phyloP scores from a whole-genome alignment of 140 eudicot genomes.

The Senecio squalidus region DNA sequence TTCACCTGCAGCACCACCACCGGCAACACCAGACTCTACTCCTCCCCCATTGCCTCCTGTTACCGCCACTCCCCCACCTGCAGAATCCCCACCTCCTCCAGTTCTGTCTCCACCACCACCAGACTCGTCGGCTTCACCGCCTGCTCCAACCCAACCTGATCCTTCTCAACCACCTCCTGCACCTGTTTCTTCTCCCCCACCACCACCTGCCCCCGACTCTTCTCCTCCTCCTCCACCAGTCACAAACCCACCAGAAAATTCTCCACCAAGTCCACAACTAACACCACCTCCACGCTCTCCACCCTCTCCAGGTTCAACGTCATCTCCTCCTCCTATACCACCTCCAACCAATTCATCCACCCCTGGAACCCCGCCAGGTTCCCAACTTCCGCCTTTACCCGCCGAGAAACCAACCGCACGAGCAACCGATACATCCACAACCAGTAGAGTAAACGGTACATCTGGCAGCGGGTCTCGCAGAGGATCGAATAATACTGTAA shows the following conservation, averaged over 20 bases:
- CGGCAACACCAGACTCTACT: constrained; percentile 14
- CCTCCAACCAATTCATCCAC: constrained; percentile 29
- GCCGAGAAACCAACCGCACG: constrained; percentile 65
- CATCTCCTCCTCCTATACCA: constrained; percentile 40
- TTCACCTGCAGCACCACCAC: constrained; percentile 40
- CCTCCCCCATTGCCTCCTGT: constrained; percentile 43
- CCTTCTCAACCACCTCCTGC: constrained; percentile 49
- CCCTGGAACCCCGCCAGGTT: constrained; percentile 29
- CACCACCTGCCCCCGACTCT: constrained; percentile 35
- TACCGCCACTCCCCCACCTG: constrained; percentile 45
- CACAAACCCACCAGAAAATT: constrained; percentile 41
- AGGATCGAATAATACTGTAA: constrained; percentile 33
- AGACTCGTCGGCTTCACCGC: constrained; percentile 27
- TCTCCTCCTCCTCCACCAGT: constrained; percentile 45
- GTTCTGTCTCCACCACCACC: constrained; percentile 35
- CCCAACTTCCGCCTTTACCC: constrained; percentile 42
- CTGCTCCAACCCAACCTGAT: constrained; percentile 46
- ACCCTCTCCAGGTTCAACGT: constrained; percentile 32
- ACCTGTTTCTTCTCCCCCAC: constrained; percentile 30
- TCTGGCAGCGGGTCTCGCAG: constrained; percentile 22
- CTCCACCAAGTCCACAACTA: constrained; percentile 35
- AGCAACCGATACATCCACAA: constrained; percentile 33
- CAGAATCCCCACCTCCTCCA: constrained; percentile 38
- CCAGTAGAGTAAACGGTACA: constrained; percentile 24
- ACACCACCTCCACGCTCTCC: constrained; percentile 46